phyloP scores from a whole-genome alignment of 176 grass and related monocot genomes.

The Oryza longistaminata region DNA sequence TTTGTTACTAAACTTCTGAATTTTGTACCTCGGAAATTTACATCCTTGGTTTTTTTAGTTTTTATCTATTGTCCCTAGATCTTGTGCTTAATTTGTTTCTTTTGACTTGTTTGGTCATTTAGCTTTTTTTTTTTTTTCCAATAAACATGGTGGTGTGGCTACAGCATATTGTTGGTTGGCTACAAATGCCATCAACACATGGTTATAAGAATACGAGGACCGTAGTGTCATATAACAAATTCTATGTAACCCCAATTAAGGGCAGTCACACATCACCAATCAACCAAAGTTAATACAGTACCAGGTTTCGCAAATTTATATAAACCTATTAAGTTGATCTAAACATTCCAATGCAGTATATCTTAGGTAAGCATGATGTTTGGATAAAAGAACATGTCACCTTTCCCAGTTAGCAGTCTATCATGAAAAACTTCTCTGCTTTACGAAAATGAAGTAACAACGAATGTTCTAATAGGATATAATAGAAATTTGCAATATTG shows the following conservation, averaged over 20 bases:
- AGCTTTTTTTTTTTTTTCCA: not conserved
- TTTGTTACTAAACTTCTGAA: not conserved
- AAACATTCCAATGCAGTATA: not conserved
- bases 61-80: not conserved
- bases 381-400: not conserved
- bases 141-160: not conserved
- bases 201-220: not conserved
- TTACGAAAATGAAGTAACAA: not conserved
- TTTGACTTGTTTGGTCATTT: not conserved
- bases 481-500: not conserved
- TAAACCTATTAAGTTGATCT: not conserved
- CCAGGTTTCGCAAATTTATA: not conserved
- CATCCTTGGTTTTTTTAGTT: not conserved
- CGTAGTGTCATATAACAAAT: not conserved
- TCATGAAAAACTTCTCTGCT: not conserved
- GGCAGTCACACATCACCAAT: not conserved
- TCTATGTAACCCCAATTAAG: not conserved
- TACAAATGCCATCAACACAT: not conserved
- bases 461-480: no score
- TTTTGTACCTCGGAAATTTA: constrained; percentile 9
- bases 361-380: not conserved
- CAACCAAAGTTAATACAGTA: not conserved
- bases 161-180: not conserved
- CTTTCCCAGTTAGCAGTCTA: not conserved
- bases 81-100: not conserved